These are phyloP conservation scores for Filosporella fistucella DNA, from an alignment of 495 filamentous ascomycete species.

Conservation along the genomic window DNA sequence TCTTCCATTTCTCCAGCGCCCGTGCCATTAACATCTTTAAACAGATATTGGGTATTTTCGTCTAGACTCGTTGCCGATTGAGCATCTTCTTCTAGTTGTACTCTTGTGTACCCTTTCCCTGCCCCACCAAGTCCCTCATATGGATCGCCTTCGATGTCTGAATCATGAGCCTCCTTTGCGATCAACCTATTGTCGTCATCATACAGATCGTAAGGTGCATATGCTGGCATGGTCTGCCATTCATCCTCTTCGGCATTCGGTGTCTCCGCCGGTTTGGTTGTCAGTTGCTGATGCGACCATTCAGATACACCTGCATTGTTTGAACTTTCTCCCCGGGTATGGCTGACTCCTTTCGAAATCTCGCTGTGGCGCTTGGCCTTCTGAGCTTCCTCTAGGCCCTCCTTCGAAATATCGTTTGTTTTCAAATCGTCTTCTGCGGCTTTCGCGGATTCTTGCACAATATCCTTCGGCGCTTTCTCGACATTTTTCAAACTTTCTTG, in stretches of 20 bases:
- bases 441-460: no score
- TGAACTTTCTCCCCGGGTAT: slow-evolving; percentile 17
- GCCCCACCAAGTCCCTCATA: slow-evolving; percentile 79
- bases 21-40: slow-evolving; percentile 60
- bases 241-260: slow-evolving; percentile 54
- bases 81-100: slow-evolving; percentile 90
- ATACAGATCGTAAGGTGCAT: slow-evolving; percentile 88
- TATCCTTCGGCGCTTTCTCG: no score
- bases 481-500: no score
- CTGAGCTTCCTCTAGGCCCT: no score
- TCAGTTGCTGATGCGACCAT: slow-evolving; percentile 87
- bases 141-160: slow-evolving; percentile 64
- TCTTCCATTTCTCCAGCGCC: slow-evolving; percentile 58
- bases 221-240: slow-evolving; percentile 94
- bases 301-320: slow-evolving; percentile 53
- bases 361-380: no score
- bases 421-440: no score
- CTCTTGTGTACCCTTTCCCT: slow-evolving; percentile 89
- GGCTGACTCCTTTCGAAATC: slow-evolving; percentile 3
- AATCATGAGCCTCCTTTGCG: slow-evolving; percentile 68
- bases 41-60: slow-evolving; percentile 94
- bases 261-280: slow-evolving; percentile 42
- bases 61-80: slow-evolving; percentile 94
- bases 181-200: slow-evolving; percentile 88
- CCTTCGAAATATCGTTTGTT: no score